Evolutionary conservation across 352 stramenopile species (phyloP), one percentile per base, ranked within the genome.

Genomic region (Pythium volutum): DNA sequence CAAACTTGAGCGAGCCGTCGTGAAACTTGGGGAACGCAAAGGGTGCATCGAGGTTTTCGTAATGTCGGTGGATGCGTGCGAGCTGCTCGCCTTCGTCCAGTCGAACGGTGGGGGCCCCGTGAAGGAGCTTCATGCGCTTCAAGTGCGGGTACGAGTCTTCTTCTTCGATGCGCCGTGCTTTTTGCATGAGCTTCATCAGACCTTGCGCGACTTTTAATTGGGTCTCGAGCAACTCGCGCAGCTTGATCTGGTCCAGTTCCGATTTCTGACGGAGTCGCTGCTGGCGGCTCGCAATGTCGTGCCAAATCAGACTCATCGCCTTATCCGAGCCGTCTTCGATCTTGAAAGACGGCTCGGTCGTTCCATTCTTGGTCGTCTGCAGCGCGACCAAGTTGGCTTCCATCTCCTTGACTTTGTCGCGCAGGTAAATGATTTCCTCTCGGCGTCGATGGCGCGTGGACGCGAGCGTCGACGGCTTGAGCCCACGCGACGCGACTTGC

Each of bases 131-230:
- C 18, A 29, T 9, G 2, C 56, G 25, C 46, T 64, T 64, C 3
- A 38, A 18, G 20, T n/a, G 33, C 18, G 38, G 48, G 18, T 38
- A 58, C 0, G 8, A 27, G 3, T 52, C 49, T 11, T 58, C 38
- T 23, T 59, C 58, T 33, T 64, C 48, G 1, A 64, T 53, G 18
- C 58, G 47, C 10, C 58, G 16, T 11, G 58, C 58, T 15, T 50
- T 56, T 38, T 64, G 58, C 58, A 64, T 64, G 26, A 64, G 48
- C 36, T 59, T 64, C 39, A 75, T 64, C 18, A 77, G 39, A 36
- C 64, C 50, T 45, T 60, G 66, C 1, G 67, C 67, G 10, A 77
- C 61, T 65, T 55, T 64, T 20, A 75, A 39, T 15, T 77, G 71
- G 0, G 65, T 59, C 45, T 77, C 52, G 16, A 77, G 31, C 11